phyloP scores from a whole-genome alignment of 805 yeast species.

The Wickerhamomyces strasburgensis region DNA sequence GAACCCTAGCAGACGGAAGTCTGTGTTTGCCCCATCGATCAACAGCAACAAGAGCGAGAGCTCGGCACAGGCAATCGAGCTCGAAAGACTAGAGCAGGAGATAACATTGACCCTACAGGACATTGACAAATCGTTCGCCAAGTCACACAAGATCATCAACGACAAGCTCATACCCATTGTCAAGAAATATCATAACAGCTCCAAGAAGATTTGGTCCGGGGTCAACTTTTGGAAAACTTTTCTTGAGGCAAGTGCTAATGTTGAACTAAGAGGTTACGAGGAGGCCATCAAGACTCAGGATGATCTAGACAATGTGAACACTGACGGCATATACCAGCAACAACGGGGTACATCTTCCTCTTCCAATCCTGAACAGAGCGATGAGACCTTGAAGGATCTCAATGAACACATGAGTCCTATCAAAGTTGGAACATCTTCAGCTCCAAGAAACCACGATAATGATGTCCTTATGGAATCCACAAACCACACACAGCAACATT shows the following conservation, averaged over 20 bases:
- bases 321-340: conserved; percentile 2
- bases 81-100: conserved; percentile 73
- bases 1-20: conserved; percentile 24
- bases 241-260: conserved; percentile 70
- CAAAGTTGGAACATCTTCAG: conserved; percentile 15
- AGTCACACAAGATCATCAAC: conserved; percentile 62
- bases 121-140: conserved; percentile 68
- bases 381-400: conserved; percentile 12
- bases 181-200: conserved; percentile 50
- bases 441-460: conserved; percentile 11
- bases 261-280: conserved; percentile 51
- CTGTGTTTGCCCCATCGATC: conserved; percentile 19
- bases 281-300: conserved; percentile 26
- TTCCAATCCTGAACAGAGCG: conserved; percentile 1
- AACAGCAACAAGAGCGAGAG: conserved; percentile 17
- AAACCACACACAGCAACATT: conserved; percentile 16
- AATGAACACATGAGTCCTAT: conserved; percentile 27
- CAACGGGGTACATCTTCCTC: too few species aligned
- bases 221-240: conserved; percentile 73
- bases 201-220: conserved; percentile 59
- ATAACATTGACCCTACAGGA: conserved; percentile 73
- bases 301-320: background rate
- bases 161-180: conserved; percentile 66
- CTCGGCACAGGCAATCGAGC: conserved; percentile 23
- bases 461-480: conserved; percentile 21